phyloP scores from a whole-genome alignment of 2,329 filamentous ascomycete species.

The Claviceps lovelessii region DNA sequence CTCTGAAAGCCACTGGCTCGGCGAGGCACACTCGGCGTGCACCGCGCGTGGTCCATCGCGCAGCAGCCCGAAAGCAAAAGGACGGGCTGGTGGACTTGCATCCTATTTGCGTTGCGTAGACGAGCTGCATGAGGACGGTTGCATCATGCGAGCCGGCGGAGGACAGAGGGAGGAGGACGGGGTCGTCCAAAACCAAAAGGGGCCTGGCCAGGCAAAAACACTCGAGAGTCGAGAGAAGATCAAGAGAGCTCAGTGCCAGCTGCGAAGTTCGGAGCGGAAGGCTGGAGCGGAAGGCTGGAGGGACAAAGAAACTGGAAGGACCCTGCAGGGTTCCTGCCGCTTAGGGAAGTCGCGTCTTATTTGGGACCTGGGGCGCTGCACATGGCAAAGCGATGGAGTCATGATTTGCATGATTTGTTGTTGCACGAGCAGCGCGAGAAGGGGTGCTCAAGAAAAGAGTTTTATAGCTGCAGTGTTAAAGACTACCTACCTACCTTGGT shows the following conservation, averaged over 20 bases:
- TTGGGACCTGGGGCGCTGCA: no score
- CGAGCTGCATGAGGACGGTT: conserved; percentile 14
- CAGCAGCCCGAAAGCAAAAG: conserved; percentile 2
- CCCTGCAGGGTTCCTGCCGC: conserved; percentile 4
- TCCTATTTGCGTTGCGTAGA: conserved; percentile 13
- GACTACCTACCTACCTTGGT: no score
- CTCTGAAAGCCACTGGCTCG: not conserved
- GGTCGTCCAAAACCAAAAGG: not conserved
- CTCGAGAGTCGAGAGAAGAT: not conserved
- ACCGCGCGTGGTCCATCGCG: not conserved
- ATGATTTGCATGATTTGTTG: no score
- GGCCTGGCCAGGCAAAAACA: not conserved
- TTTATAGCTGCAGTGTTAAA: no score
- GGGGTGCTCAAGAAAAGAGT: no score
- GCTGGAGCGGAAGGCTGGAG: not conserved
- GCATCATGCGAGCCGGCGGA: conserved; percentile 10
- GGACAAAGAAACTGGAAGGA: not conserved
- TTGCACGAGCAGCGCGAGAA: no score
- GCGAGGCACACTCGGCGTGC: not conserved
- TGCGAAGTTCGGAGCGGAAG: not conserved
- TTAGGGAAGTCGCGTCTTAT: conserved; percentile 1
- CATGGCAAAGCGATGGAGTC: no score
- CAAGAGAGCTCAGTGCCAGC: not conserved
- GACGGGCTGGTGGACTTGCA: conserved; percentile 7
- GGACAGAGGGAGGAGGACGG: not conserved